Evolutionary conservation across 306 rosid genomes (phyloP).

Genomic region (Quercus aquifolioides): DNA sequence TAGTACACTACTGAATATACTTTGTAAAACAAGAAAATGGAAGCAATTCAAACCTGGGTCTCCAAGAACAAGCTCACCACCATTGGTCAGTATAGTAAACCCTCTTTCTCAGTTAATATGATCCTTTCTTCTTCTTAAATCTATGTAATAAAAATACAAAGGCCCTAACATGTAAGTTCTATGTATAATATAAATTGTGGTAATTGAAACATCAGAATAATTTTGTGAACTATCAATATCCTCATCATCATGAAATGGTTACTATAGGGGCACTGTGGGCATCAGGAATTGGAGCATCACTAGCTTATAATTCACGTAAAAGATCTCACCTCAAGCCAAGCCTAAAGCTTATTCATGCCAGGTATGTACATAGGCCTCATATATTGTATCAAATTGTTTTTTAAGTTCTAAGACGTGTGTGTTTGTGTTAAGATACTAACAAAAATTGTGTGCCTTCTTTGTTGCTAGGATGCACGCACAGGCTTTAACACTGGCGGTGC

Average conservation of each 20-base stretch:
- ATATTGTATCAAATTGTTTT: too few relatives aligned
- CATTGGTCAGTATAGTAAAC: conserved; percentile 49
- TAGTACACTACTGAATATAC: background rate
- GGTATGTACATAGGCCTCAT: conserved; percentile 21
- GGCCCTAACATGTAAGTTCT: too few relatives aligned
- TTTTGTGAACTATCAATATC: background rate
- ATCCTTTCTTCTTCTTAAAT: background rate
- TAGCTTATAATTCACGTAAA: conserved; percentile 38
- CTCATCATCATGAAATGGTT: background rate
- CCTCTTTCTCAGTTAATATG: background rate
- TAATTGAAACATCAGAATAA: too few relatives aligned
- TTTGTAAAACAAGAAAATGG: conserved; percentile 38
- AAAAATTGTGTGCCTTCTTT: background rate
- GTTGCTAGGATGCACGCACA: conserved; percentile 76
- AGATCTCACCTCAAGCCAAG: conserved; percentile 71
- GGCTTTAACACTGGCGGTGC: conserved; percentile 74
- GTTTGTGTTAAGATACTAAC: background rate
- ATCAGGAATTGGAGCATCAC: conserved; percentile 70
- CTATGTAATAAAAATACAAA: too few relatives aligned
- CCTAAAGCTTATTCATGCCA: conserved; percentile 86
- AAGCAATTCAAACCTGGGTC: conserved; percentile 71
- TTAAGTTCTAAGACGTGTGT: too few relatives aligned
- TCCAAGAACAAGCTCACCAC: conserved; percentile 68
- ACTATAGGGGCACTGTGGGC: conserved; percentile 71
- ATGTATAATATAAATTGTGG: too few relatives aligned